Evolutionary conservation across 177 flowering plant species (phyloP).

Genomic region (Vitis hybrid): DNA sequence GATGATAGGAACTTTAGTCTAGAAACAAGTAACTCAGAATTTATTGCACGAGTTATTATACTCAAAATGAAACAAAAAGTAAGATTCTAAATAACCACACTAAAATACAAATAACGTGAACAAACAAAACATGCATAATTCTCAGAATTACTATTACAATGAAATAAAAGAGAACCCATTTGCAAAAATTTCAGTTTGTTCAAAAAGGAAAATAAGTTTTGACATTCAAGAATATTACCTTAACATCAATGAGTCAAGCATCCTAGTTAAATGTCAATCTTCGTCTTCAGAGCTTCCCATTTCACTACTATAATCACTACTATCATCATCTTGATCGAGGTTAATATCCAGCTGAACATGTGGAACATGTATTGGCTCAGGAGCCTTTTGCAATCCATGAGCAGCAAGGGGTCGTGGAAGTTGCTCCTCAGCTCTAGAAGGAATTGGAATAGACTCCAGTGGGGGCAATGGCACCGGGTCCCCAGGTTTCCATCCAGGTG

Average conservation of each 20-base stretch:
- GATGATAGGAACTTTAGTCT: too few relatives aligned
- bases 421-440: conserved; percentile 51
- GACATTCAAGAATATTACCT: too few relatives aligned
- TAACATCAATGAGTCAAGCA: neutral
- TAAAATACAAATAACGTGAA: too few relatives aligned
- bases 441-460: conserved; percentile 44
- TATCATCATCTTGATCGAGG: conserved; percentile 67
- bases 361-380: conserved; percentile 73
- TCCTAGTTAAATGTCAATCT: conserved; percentile 31
- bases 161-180: too few relatives aligned
- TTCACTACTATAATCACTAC: conserved; percentile 79
- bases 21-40: too few relatives aligned
- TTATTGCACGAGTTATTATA: too few relatives aligned
- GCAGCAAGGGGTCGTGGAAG: conserved; percentile 37
- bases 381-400: conserved; percentile 43
- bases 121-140: too few relatives aligned
- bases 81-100: too few relatives aligned
- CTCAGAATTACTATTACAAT: too few relatives aligned
- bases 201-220: too few relatives aligned
- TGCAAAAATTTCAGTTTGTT: too few relatives aligned
- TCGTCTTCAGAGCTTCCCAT: conserved; percentile 82
- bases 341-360: conserved; percentile 80
- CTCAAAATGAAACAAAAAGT: too few relatives aligned
- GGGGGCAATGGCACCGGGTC: conserved; percentile 84
- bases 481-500: conserved; percentile 95